These are phyloP conservation scores for Talaromyces sp. DNA, from an alignment of 2,329 filamentous ascomycete species.

Conservation along the genomic window DNA sequence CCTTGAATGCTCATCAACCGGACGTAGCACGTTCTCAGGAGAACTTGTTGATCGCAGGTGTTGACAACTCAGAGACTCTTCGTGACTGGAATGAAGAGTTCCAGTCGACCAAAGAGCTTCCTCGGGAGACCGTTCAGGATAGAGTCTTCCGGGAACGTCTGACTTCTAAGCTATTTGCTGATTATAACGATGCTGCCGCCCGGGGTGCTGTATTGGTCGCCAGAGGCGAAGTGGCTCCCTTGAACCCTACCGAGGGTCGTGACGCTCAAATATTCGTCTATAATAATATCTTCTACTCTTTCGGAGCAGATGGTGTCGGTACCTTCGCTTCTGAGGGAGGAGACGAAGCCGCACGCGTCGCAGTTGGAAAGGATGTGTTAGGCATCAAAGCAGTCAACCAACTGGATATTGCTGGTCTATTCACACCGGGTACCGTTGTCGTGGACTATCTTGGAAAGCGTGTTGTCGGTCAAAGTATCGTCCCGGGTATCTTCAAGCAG, in stretches of 20 bases:
- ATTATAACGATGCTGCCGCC: constrained; percentile 94
- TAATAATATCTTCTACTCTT: constrained; percentile 99
- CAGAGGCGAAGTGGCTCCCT: constrained; percentile 82
- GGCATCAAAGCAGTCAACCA: constrained; percentile 96
- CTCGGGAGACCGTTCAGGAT: constrained; percentile 90
- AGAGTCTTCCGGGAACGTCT: constrained; percentile 92
- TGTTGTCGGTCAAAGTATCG: constrained; percentile 95
- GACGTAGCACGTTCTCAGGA: constrained; percentile 91
- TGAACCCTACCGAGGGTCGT: constrained; percentile 88
- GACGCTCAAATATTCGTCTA: constrained; percentile 99
- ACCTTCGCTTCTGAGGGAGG: constrained; percentile 96
- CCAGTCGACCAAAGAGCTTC: constrained; percentile 91
- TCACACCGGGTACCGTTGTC: constrained; percentile 92
- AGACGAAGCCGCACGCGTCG: constrained; percentile 91
- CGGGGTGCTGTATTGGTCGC: constrained; percentile 89
- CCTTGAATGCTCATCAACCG: constrained; percentile 67
- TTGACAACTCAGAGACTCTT: constrained; percentile 90
- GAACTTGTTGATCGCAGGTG: constrained; percentile 81
- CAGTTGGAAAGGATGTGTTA: constrained; percentile 92
- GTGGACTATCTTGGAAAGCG: constrained; percentile 97
- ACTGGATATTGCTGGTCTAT: constrained; percentile 89
- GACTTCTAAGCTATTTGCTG: constrained; percentile 92
- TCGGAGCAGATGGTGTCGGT: constrained; percentile 93
- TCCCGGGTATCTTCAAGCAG: constrained; percentile 98
- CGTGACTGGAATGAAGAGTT: constrained; percentile 99